Evolutionary conservation across 139 green algal species (phyloP), one percentile per base, ranked within the genome.

Genomic region (Mychonastes homosphaera): DNA sequence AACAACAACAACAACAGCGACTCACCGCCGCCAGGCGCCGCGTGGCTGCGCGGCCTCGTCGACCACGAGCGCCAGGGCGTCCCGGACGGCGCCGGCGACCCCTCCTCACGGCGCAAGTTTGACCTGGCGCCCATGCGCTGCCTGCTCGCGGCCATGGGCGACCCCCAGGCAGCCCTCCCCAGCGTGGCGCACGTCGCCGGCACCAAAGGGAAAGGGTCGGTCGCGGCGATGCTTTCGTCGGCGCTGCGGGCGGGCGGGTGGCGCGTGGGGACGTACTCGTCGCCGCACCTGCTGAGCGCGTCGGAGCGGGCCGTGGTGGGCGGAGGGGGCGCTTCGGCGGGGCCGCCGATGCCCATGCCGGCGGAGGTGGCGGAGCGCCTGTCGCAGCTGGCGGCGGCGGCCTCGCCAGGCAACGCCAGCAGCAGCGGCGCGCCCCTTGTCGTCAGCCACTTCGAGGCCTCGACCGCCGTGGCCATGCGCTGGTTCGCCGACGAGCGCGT

Each of bases 201-300:
- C 33, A 95, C 79, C 48, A 95, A 95, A 62, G 87, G 87, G 65
- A 96, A 96, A 55, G 88, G 88, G 16, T 93, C 84, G 44, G 82
- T 73, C 5, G 74, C 66, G 0, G 54, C 78, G 15, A 58, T 95
- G 47, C 60, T 96, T 12, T 53, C 73, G 2, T 33, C 29, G n/a
- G 77, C 86, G 12, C 60, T 94, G n/a, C 43, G 58, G 0, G 40
- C 70, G 3, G 74, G 76, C 6, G 83, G 81, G 1, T 79, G 83
- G 41, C 64, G 35, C 1, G 75, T 83, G 1, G 88, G 87, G 9
- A 39, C 54, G 0, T 96, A 96, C 70, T 94, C 81, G 35, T 87
- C 79, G 35, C 88, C 88, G 0, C 88, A 96, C 67, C 53, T 96
- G 55, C 36, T 71, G 10, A 55, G 60, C 51, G 48, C 92, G n/a